Conservation (phyloP, 2,329 filamentous ascomycete genomes). For the Didymella keratinophila region DNA sequence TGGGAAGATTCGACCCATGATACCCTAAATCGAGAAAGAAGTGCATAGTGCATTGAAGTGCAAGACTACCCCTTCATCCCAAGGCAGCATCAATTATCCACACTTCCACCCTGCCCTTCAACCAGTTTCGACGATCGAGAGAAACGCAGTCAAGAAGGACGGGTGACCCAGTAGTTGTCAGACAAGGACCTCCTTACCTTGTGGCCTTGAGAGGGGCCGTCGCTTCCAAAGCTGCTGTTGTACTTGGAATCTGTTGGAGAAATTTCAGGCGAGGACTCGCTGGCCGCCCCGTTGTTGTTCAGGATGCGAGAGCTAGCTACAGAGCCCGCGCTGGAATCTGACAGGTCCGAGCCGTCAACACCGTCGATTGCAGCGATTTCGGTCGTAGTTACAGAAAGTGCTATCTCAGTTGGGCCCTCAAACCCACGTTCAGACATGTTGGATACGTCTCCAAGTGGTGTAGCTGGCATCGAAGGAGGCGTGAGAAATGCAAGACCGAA, state of each 20-base stretch:
- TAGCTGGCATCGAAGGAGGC: background rate
- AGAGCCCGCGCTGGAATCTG: conserved; percentile 91
- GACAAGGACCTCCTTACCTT: conserved; percentile 28
- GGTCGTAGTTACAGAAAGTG: background rate
- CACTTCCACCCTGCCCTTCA: conserved; percentile 19
- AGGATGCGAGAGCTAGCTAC: conserved; percentile 92
- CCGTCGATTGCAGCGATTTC: conserved; percentile 74
- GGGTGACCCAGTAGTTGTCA: conserved; percentile 20
- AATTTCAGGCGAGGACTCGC: conserved; percentile 16
- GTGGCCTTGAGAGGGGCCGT: conserved; percentile 10
- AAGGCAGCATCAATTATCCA: background rate
- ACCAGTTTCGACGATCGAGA: conserved; percentile 8
- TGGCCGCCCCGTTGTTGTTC: conserved; percentile 86
- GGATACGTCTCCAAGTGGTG: conserved; percentile 6
- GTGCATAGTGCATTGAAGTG: background rate
- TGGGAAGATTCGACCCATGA: background rate
- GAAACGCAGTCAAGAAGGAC: conserved; percentile 17
- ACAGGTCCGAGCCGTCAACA: conserved; percentile 92
- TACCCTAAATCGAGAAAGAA: background rate
- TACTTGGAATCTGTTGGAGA: conserved; percentile 4
- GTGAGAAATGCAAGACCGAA: background rate
- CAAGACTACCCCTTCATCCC: conserved; percentile 51
- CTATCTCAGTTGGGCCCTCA: conserved; percentile 15
- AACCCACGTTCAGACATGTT: conserved; percentile 27
- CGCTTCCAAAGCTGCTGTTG: conserved; percentile 26